Evolutionary conservation across 106 monocot genomes (phyloP).

Genomic region (Acanthochlamys bracteata): DNA sequence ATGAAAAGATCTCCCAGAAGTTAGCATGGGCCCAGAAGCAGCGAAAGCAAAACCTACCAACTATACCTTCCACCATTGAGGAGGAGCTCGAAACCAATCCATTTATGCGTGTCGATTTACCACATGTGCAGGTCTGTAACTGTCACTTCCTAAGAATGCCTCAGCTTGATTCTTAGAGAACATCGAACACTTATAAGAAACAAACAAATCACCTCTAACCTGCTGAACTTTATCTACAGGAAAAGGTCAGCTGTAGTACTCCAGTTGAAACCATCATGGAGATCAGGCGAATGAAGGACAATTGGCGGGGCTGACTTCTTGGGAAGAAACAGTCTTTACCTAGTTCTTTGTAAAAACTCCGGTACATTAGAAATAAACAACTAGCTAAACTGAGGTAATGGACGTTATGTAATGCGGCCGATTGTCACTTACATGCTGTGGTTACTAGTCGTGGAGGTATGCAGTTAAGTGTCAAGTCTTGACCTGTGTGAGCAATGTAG

Average conservation of each 20-base stretch:
- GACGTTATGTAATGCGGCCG: no score
- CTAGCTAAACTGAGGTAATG: no score
- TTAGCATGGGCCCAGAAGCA: constrained; percentile 70
- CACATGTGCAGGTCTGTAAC: constrained; percentile 73
- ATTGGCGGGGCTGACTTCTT: constrained; percentile 35
- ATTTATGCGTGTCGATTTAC: constrained; percentile 93
- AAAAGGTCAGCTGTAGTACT: constrained; percentile 21
- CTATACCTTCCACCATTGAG: constrained; percentile 82
- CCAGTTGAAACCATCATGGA: constrained; percentile 27
- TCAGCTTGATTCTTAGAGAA: no score
- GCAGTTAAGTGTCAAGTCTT: no score
- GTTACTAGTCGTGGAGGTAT: no score
- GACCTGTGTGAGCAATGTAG: no score
- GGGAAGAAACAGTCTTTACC: neutral
- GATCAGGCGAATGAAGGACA: constrained; percentile 39
- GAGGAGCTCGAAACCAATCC: constrained; percentile 94
- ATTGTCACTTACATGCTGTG: no score
- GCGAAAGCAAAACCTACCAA: constrained; percentile 44
- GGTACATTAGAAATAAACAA: no score
- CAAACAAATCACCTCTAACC: no score
- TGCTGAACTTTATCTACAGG: constrained; percentile 12
- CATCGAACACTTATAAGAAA: no score
- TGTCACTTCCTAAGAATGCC: no score
- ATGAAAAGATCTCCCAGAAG: constrained; percentile 60
- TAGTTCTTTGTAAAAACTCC: no score